phyloP scores from a whole-genome alignment of 305 asterid genomes.

The Fraxinus velutina region DNA sequence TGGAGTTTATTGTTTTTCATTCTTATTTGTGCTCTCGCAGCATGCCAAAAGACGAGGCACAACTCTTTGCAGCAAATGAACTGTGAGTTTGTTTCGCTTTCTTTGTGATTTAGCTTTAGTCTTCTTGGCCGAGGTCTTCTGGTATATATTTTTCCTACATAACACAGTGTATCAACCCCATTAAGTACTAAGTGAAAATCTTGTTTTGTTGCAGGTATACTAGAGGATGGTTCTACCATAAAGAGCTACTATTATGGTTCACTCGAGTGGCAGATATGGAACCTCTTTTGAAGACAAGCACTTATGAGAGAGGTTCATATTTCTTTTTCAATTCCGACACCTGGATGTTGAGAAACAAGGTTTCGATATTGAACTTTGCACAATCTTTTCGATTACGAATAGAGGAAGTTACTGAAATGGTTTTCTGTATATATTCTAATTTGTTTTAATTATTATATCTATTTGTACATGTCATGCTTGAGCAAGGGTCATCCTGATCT shows the following conservation, averaged over 20 bases:
- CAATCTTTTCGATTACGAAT: slow-evolving; percentile 9
- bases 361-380: slow-evolving; percentile 19
- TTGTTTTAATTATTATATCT: not conserved
- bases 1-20: slow-evolving; percentile 21
- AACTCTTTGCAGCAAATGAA: slow-evolving; percentile 76
- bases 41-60: slow-evolving; percentile 95
- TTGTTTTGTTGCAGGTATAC: slow-evolving; percentile 38
- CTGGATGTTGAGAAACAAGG: slow-evolving; percentile 72
- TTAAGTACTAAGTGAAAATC: not conserved
- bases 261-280: slow-evolving; percentile 55
- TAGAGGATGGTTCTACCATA: slow-evolving; percentile 32
- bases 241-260: slow-evolving; percentile 64
- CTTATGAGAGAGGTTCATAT: slow-evolving; percentile 71
- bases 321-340: slow-evolving; percentile 66
- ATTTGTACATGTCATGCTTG: not conserved
- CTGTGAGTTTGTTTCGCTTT: slow-evolving; percentile 48
- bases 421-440: not conserved
- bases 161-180: not conserved
- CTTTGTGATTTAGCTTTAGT: slow-evolving; percentile 7
- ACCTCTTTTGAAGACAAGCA: slow-evolving; percentile 61
- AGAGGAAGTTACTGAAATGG: not conserved
- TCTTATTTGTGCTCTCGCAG: slow-evolving; percentile 35
- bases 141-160: not conserved
- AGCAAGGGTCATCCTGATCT: not conserved
- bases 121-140: not conserved